Evolutionary conservation across 1,284 basidiomycete genomes (phyloP).

Genomic region (Pseudozyma pruni): DNA sequence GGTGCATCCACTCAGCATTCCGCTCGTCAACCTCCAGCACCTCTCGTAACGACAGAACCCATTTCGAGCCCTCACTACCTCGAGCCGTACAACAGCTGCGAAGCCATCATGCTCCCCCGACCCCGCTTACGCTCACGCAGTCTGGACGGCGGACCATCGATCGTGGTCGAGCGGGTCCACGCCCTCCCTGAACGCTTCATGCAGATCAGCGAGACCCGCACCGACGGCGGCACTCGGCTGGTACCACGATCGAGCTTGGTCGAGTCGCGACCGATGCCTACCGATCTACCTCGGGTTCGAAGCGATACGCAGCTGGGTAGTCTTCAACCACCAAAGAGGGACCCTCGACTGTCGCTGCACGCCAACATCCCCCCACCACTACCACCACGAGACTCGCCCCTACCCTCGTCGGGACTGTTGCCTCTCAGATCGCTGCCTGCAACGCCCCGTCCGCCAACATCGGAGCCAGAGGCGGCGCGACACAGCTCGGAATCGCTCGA

Average conservation of each 20-base stretch:
- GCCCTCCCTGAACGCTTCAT: conserved; percentile 25
- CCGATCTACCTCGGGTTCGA: not conserved
- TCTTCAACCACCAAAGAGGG: not conserved
- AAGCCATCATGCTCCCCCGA: conserved; percentile 24
- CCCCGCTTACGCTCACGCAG: conserved; percentile 35
- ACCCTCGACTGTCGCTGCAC: conserved; percentile 23
- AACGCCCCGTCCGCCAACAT: not conserved
- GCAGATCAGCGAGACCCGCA: conserved; percentile 1
- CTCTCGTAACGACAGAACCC: conserved; percentile 7
- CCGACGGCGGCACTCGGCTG: not conserved
- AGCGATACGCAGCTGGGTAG: not conserved
- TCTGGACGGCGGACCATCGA: not conserved
- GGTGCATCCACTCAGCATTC: not conserved
- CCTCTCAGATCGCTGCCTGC: conserved; percentile 10
- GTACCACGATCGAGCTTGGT: conserved; percentile 1
- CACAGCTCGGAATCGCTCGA: conserved; percentile 20
- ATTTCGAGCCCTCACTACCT: conserved; percentile 7
- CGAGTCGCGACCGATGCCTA: not conserved
- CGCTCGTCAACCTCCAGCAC: not conserved
- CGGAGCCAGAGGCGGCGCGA: not conserved
- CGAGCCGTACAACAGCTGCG: conserved; percentile 32
- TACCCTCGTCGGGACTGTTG: not conserved
- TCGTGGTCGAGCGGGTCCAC: conserved; percentile 14
- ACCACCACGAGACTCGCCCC: conserved; percentile 11
- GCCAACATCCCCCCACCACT: conserved; percentile 20